These are phyloP conservation scores for Coemansia sp. DNA, from an alignment of 192 early-diverging fungal species.

Conservation along the genomic window DNA sequence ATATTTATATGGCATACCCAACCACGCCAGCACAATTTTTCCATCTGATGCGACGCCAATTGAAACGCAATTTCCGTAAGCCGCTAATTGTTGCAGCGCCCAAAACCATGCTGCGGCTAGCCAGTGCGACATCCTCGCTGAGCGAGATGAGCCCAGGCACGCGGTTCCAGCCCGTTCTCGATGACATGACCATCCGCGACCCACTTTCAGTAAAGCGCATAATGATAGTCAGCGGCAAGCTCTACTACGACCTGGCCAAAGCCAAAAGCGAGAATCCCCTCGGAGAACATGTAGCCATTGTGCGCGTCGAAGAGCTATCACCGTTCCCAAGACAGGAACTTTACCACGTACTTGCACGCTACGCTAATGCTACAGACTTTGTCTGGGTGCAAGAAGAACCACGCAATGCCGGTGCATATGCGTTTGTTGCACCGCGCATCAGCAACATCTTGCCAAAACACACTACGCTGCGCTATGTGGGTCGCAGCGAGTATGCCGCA, in stretches of 20 bases:
- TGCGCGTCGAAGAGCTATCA: conserved; percentile 89
- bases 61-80: conserved; percentile 87
- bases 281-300: conserved; percentile 73
- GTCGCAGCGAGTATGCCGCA: conserved; percentile 69
- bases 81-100: conserved; percentile 84
- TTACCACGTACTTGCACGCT: conserved; percentile 62
- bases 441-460: conserved; percentile 65
- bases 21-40: conserved; percentile 96
- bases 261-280: conserved; percentile 64
- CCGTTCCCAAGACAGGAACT: conserved; percentile 84
- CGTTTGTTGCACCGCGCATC: conserved; percentile 83
- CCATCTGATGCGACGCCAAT: conserved; percentile 90
- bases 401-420: conserved; percentile 88
- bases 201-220: conserved; percentile 57
- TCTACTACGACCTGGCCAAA: conserved; percentile 92
- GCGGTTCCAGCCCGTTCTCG: conserved; percentile 78
- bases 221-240: conserved; percentile 85
- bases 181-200: conserved; percentile 58
- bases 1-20: conserved; percentile 89
- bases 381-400: conserved; percentile 90
- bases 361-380: conserved; percentile 66
- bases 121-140: conserved; percentile 68
- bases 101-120: conserved; percentile 68
- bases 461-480: conserved; percentile 67
- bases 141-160: conserved; percentile 88